Evolutionary conservation across 768 basidiomycete species (phyloP), one percentile per base, ranked within the genome.

Genomic region (Boletus vermiculosoides): DNA sequence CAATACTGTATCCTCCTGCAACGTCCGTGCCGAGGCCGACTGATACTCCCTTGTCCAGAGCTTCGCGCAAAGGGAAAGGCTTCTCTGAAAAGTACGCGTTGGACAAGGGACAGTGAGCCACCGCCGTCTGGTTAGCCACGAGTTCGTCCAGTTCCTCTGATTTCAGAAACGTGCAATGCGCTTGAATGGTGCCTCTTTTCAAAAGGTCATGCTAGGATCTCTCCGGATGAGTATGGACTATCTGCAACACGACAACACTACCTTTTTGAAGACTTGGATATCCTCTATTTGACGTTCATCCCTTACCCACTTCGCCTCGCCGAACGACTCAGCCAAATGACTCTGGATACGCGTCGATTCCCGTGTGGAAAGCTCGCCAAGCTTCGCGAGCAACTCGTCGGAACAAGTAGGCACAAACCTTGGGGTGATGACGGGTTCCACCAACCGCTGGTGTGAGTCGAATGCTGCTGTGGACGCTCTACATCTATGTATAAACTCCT

Each of bases 331-430:
- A 0, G 92, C 87, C 68, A 95, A 74, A 65, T 96, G 93, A 61
- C 88, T 92, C 66, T 94, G 92, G 0, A 93, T 74, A 46, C 80
- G 77, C 10, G 87, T 68, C n/a, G 72, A 69, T 40, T 77, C 67
- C 33, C 70, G 65, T 25, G 71, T 57, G 0, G 86, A 78, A 1
- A 94, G 71, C 9, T 76, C 67, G 4, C 83, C 86, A 0, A 96
- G 76, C 10, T 83, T 86, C 10, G 60, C 58, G 0, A 95, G 78
- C 31, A 94, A 76, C 44, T 80, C 83, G 49, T 89, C 77, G 2
- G 90, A 88, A 68, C 92, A 95, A 0, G 92, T 92, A 1, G 94
- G 94, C 3, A 95, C 86, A 61, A 95, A 96, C 18, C 94, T 83
- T 0, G 94, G 94, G 0, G 94, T 94, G 53, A 96, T 71, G 11